Conservation (phyloP, 192 early-diverging fungal genomes). For the Rhizoclosmatium sp. region DNA sequence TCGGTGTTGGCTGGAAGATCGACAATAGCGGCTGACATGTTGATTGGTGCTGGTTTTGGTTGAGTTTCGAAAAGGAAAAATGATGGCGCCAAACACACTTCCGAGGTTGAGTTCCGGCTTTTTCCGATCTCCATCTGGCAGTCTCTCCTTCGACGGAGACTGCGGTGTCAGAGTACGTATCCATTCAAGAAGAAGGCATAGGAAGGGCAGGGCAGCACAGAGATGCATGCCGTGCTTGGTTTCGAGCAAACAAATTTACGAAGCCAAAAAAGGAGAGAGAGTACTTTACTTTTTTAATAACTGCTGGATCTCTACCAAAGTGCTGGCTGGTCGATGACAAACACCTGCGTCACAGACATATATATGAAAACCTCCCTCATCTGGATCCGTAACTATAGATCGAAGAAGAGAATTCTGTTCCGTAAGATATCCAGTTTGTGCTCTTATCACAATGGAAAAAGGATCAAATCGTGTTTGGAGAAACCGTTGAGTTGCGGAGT, state of each 20-base stretch:
- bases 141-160: too few relatives aligned
- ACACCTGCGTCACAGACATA: background rate
- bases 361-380: background rate
- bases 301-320: background rate
- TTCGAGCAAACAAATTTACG: conserved; percentile 63
- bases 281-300: background rate
- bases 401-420: background rate
- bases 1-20: conserved; percentile 55
- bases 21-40: conserved; percentile 34
- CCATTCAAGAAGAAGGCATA: conserved; percentile 58
- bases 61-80: background rate
- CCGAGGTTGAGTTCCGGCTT: background rate
- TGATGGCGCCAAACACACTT: conserved; percentile 25
- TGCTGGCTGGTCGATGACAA: background rate
- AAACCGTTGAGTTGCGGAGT: background rate
- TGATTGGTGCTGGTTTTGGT: background rate
- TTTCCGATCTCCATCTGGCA: background rate
- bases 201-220: conserved; percentile 52
- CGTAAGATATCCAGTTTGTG: background rate
- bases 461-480: background rate
- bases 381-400: background rate
- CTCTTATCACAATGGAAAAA: background rate
- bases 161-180: conserved; percentile 50
- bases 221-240: conserved; percentile 49
- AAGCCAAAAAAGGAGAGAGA: conserved; percentile 34